Evolutionary conservation across 2,329 filamentous ascomycete genomes (phyloP), one percentile per base, ranked within the genome.

Genomic region (Trichoderma koningiopsis): DNA sequence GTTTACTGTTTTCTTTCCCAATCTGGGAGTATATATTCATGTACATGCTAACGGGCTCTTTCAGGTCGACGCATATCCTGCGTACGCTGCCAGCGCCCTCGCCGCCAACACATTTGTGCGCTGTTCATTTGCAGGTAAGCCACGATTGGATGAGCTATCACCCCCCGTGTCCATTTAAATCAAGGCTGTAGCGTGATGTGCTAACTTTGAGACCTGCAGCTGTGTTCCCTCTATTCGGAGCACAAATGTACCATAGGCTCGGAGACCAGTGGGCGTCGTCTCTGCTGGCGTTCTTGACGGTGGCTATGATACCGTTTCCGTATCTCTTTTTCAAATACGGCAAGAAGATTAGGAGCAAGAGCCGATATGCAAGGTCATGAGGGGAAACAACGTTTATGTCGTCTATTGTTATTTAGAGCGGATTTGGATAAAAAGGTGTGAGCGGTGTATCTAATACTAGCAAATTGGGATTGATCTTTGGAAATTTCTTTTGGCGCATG

Each of bases 81-180:
- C 88, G 31, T 93, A 92, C 77, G 91, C 91, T 31, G 92, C 92
- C 58, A 89, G 86, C 69, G 93, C 93, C 4, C 84, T 97, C 78
- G 93, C 94, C 14, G 93, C 93, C 56, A 96, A 97, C 75, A 91
- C 90, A 58, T 92, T 96, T 77, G 87, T 91, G 69, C 87, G 94
- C 65, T 93, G 90, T 72, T 84, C 86, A 24, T 96, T 96, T 82
- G 94, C 91, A 70, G 85, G 85, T 87, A 75, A 80, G 85, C 61
- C 33, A 60, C 49, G 33, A 43, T 31, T 29, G 14, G 22, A n/a
- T 37, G 63, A 53, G 47, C 47, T 27, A 47, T 37, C n/a, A 66
- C 14, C n/a, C 14, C 37, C 13, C 33, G 19, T 40, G 14, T 40
- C 11, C 33, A 13, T 37, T 14, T 19, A 27, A 35, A 49, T 22